These are phyloP conservation scores for Colletotrichum limetticola DNA, from an alignment of 2,329 filamentous ascomycete species.

Conservation along the genomic window DNA sequence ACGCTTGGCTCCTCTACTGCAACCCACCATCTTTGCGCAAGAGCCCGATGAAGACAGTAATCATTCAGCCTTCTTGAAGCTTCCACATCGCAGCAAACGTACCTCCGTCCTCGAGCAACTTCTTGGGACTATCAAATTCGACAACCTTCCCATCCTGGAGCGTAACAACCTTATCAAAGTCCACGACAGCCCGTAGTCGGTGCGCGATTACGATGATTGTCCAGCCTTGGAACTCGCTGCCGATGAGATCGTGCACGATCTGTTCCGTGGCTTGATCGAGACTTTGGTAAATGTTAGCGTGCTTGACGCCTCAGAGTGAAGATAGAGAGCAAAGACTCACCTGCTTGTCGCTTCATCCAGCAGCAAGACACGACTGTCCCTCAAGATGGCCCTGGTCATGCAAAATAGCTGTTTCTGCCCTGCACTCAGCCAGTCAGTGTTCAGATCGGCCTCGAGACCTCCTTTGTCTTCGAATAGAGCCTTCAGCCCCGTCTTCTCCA, in stretches of 20 bases:
- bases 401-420: constrained; percentile 48
- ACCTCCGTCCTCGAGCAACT: constrained; percentile 4
- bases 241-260: constrained; percentile 43
- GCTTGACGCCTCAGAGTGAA: constrained; percentile 47
- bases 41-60: too few species aligned
- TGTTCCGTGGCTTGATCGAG: constrained; percentile 47
- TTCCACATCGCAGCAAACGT: constrained; percentile 22
- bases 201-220: constrained; percentile 60
- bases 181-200: constrained; percentile 57
- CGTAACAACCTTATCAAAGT: constrained; percentile 59
- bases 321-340: too few species aligned
- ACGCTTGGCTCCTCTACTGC: too few species aligned
- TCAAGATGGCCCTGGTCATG: constrained; percentile 44
- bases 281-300: constrained; percentile 40
- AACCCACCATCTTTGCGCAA: too few species aligned
- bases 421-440: constrained; percentile 44
- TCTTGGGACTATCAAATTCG: constrained; percentile 8
- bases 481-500: constrained; percentile 59
- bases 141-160: constrained; percentile 20
- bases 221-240: constrained; percentile 43
- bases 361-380: constrained; percentile 41
- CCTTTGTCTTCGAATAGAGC: constrained; percentile 50
- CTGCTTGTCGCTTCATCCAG: constrained; percentile 53
- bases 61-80: constrained; percentile 4
- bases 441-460: constrained; percentile 49